Evolutionary conservation across 2,329 filamentous ascomycete genomes (phyloP).

Genomic region (Amesomyces nigricolor): DNA sequence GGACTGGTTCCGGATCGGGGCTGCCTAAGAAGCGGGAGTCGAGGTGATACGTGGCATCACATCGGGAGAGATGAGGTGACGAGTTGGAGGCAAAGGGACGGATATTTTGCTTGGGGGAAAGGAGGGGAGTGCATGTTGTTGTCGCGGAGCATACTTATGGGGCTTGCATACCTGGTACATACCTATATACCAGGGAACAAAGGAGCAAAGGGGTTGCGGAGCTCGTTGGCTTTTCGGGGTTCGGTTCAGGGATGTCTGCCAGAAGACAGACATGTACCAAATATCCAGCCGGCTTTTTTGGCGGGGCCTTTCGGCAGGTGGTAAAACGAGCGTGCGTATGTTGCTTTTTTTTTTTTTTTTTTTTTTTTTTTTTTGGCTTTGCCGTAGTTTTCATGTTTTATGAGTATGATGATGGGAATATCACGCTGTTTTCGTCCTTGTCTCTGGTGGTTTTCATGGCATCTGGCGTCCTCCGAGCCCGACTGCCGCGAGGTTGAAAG

Average conservation of each 20-base stretch:
- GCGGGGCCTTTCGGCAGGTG: neutral
- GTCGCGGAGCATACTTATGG: neutral
- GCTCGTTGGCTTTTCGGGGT: neutral
- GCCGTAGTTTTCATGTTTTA: conserved; percentile 5
- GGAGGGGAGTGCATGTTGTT: neutral
- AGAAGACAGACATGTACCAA: conserved; percentile 14
- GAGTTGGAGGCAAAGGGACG: neutral
- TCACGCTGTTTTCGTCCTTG: neutral
- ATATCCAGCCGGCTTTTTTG: conserved; percentile 10
- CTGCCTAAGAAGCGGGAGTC: conserved; percentile 21
- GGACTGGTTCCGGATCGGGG: conserved; percentile 16
- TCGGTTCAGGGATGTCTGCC: neutral
- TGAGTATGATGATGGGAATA: conserved; percentile 12
- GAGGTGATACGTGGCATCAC: conserved; percentile 18
- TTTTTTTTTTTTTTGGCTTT: neutral
- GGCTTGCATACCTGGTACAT: neutral
- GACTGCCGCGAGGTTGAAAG: too few relatives aligned
- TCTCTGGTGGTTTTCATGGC: neutral
- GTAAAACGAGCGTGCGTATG: conserved; percentile 7
- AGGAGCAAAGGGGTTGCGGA: neutral
- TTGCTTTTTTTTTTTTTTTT: neutral
- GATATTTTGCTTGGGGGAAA: neutral
- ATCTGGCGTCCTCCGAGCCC: neutral
- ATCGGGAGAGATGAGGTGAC: neutral
- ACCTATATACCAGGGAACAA: neutral